These are phyloP conservation scores for Kodamaea fungicola DNA, from an alignment of 1,139 yeast species.

Conservation along the genomic window DNA sequence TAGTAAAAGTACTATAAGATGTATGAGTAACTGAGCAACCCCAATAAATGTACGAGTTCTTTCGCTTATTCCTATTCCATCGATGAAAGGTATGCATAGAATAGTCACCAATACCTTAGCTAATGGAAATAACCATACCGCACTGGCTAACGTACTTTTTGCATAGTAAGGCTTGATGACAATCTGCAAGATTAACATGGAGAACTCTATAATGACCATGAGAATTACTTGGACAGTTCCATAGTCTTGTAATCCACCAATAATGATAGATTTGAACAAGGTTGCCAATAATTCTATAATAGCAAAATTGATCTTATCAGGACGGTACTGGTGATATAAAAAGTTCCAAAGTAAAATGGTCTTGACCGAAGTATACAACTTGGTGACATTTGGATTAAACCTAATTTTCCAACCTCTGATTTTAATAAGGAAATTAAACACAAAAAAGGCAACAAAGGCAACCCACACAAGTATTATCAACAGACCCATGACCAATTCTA, in stretches of 20 bases:
- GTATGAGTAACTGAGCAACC: conserved; percentile 39
- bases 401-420: conserved; percentile 15
- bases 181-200: conserved; percentile 29
- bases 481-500: conserved; percentile 24
- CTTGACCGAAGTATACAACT: conserved; percentile 46
- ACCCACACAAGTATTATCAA: conserved; percentile 36
- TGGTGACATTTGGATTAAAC: conserved; percentile 23
- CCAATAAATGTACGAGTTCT: conserved; percentile 36
- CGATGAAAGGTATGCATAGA: conserved; percentile 41
- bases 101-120: conserved; percentile 37
- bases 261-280: conserved; percentile 33
- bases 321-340: conserved; percentile 43
- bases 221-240: conserved; percentile 45
- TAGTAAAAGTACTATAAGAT: conserved; percentile 32
- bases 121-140: conserved; percentile 34
- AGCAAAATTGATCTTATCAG: conserved; percentile 38
- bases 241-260: conserved; percentile 41
- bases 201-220: conserved; percentile 34
- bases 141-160: conserved; percentile 34
- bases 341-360: conserved; percentile 47
- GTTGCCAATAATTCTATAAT: conserved; percentile 30
- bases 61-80: conserved; percentile 30
- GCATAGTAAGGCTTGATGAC: conserved; percentile 40
- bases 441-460: conserved; percentile 26
- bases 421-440: conserved; percentile 26